Base-by-base conservation (phyloP, 2,329 filamentous ascomycete species). In the Ramichloridium luteum region DNA sequence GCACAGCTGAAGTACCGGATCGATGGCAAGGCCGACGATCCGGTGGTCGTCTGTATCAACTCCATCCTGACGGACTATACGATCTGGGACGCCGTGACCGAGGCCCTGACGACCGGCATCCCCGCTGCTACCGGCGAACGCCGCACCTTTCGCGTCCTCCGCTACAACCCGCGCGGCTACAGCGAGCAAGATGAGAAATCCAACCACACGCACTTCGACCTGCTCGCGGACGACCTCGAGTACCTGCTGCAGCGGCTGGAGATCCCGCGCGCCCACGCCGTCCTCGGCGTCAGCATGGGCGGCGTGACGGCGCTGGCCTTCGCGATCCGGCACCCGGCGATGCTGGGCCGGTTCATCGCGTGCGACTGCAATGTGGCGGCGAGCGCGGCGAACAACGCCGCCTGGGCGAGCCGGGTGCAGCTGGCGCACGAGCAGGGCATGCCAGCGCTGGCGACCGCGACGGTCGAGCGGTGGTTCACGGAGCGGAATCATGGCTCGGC, bases 21-120 rank as follows among this genome's bases (percentile, higher is more conserved):
- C 2, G 80, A 90, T 54, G 84, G 84, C 33, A 66, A 75, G 17
- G 71, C 75, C 0, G 51, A 68, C 13, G 80, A 82, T 0, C 83
- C 83, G 0, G 69, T 79, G 0, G 65, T 93, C 8, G 74, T 83
- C 13, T 78, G 86, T 44, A 69, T 68, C 57, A 92, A 92, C 62
- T 86, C 79, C 1, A 76, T 93, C 30, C 70, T 93, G 5, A 82
- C 81, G 2, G 74, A 77, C 28, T 68, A 78, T 41, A 65, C 71
- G 52, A 90, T 93, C 70, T 93, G 84, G 84, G 79, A 90, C 46
- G 64, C 65, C 2, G 72, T 92, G 37, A 60, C 90, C 1, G 58
- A 62, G 1, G 59, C 71, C n/a, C 67, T 90, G 43, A 53, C 65
- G 25, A 46, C 55, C 30, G 53, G 58, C 1, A 49, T 70, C 22